Evolutionary conservation across 1,284 basidiomycete species (phyloP), one percentile per base, ranked within the genome.

Genomic region (Austroboletus niveus): DNA sequence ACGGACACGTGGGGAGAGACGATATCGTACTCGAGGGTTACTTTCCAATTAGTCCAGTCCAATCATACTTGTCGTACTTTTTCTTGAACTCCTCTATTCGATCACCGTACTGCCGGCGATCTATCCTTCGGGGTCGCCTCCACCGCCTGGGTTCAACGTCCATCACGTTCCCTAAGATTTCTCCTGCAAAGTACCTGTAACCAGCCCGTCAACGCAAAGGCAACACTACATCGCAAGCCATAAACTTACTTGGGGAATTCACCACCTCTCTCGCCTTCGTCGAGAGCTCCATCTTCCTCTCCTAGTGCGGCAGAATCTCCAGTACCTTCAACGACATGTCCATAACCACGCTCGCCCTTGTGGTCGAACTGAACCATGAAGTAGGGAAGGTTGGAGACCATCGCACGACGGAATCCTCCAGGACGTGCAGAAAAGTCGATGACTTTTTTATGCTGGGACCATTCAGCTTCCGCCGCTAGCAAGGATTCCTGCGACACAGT

Each of bases 331-430:
- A 98, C 96, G 52, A 98, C 89, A 69, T 99, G 97, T 0, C 97
- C 97, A 66, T 94, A 99, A 1, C 94, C 94, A 67, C 92, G 94
- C 71, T 96, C 93, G 30, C 96, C 95, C 64, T 94, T 95, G 73
- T 99, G 82, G 72, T 99, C 97, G 72, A 95, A 99, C 63, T 94
- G 91, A 1, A 99, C 90, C 88, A 95, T 95, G 67, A 99, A 99
- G 73, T 99, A 99, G 0, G 97, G 97, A 41, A 99, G 72, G 62
- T 98, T 94, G 2, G 95, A 86, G 6, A 99, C 96, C 85, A 99
- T 90, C 35, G 90, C 85, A 1, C 94, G 80, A 43, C 94, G 77
- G 75, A 97, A 97, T 5, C 93, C 93, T 22, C 93, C 93, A 1
- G 92, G 90, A 2, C 94, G 80, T 8, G 82, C 72, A 3, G 89